Conservation (phyloP, 2,329 filamentous ascomycete species). For the Curvularia sp. region DNA sequence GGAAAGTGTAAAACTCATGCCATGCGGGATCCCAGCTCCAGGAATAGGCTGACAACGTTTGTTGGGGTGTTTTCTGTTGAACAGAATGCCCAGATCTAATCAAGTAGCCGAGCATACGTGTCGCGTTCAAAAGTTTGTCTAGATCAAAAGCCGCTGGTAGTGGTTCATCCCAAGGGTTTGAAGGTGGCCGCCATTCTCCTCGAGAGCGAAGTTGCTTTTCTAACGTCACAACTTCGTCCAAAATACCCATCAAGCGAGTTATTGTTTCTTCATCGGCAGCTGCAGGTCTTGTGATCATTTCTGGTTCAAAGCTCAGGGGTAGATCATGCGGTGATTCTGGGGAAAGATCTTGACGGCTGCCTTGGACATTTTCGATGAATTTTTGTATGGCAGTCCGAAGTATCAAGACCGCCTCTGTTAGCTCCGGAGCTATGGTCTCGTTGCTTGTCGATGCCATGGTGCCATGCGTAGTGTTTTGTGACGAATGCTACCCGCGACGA, state of each 20-base stretch:
- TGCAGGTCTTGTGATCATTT: not conserved
- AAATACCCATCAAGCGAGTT: not conserved
- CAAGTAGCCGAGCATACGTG: constrained; percentile 17
- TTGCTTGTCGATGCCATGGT: not conserved
- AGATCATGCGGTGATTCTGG: not conserved
- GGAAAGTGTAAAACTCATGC: constrained; percentile 24
- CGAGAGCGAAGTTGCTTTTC: constrained; percentile 10
- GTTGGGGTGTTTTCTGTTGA: constrained; percentile 10
- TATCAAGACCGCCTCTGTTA: constrained; percentile 4
- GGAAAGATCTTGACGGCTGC: not conserved
- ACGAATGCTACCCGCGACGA: not conserved
- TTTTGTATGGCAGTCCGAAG: constrained; percentile 1
- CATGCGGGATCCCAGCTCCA: constrained; percentile 26
- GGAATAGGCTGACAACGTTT: constrained; percentile 10
- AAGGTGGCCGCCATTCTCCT: constrained; percentile 18
- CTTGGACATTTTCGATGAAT: not conserved
- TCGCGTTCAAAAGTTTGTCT: constrained; percentile 18
- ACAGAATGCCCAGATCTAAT: constrained; percentile 4
- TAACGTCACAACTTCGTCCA: not conserved
- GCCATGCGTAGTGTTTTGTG: not conserved
- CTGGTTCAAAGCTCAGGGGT: not conserved
- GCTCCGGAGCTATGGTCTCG: not conserved
- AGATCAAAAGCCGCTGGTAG: constrained; percentile 20
- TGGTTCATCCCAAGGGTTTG: not conserved
- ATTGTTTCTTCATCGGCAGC: not conserved